Conservation (phyloP, 179 eudicot species). For the Spergularia azorica region DNA sequence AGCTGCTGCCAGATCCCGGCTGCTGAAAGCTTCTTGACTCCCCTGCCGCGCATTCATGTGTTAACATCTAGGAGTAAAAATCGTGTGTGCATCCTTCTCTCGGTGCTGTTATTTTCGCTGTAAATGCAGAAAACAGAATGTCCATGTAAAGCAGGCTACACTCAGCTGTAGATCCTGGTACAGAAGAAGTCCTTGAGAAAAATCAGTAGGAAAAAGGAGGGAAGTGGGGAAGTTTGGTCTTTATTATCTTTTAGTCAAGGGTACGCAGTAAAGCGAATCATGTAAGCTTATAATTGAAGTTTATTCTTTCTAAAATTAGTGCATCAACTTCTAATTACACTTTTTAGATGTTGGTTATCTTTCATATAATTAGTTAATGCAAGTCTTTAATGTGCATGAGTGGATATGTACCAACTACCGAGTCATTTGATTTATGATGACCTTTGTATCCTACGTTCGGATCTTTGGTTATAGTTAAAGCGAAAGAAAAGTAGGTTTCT, state of each 20-base stretch:
- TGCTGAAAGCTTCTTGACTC: slow-evolving; percentile 39
- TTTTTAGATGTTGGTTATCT: slow-evolving; percentile 4
- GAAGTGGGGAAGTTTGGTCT: too few relatives aligned
- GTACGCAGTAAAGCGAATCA: neutral
- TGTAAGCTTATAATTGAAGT: neutral
- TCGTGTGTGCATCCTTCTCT: neutral
- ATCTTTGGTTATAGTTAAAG: too few relatives aligned
- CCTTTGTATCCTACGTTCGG: too few relatives aligned
- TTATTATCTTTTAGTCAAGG: too few relatives aligned
- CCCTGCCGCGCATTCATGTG: neutral
- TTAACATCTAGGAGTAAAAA: too few relatives aligned
- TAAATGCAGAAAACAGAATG: neutral
- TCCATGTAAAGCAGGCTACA: neutral
- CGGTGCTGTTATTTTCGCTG: neutral
- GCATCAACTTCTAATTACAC: neutral
- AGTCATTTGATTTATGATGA: too few relatives aligned
- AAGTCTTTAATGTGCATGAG: neutral
- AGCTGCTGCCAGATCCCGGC: slow-evolving; percentile 60
- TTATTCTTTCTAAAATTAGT: slow-evolving; percentile 1
- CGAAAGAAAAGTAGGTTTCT: too few relatives aligned
- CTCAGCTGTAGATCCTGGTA: too few relatives aligned
- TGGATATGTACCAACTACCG: too few relatives aligned
- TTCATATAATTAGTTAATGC: neutral
- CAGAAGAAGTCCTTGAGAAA: too few relatives aligned
- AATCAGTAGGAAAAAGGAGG: too few relatives aligned